These are phyloP conservation scores for Metschnikowia anglica DNA, from an alignment of 805 yeast species.

Conservation along the genomic window DNA sequence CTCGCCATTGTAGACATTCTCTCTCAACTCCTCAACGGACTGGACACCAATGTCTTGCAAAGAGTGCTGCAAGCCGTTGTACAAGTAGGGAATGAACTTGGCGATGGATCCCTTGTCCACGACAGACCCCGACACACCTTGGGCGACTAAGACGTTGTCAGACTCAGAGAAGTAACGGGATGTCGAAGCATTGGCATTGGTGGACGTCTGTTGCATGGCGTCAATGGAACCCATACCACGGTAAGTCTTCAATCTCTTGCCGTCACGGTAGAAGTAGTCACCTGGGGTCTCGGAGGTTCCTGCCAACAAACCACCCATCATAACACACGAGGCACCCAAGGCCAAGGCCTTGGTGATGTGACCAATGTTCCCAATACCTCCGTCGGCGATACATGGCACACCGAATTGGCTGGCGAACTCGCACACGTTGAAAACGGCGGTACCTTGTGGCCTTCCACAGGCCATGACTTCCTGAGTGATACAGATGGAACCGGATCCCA, in stretches of 20 bases:
- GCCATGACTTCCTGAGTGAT: constrained; percentile 99
- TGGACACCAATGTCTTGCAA: constrained; percentile 94
- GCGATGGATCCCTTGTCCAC: constrained; percentile 94
- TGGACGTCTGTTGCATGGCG: constrained; percentile 92
- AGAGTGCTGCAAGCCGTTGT: constrained; percentile 96
- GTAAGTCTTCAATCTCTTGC: constrained; percentile 94
- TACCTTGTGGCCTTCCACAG: constrained; percentile 99
- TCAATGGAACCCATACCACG: constrained; percentile 99
- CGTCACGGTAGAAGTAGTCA: constrained; percentile 95
- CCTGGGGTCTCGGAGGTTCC: constrained; percentile 99
- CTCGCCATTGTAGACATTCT: constrained; percentile 59
- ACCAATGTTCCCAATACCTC: constrained; percentile 98
- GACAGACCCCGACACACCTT: constrained; percentile 97
- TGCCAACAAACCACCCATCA: constrained; percentile 99
- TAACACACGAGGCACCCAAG: constrained; percentile 93
- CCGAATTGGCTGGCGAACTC: constrained; percentile 95
- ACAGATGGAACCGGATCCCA: constrained; percentile 99
- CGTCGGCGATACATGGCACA: constrained; percentile 98
- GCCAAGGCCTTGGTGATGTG: constrained; percentile 97
- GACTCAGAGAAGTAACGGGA: constrained; percentile 97
- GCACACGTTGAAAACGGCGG: constrained; percentile 92
- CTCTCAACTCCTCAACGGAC: constrained; percentile 63
- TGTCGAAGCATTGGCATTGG: constrained; percentile 93
- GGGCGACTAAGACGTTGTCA: constrained; percentile 95
- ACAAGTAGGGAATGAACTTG: constrained; percentile 91